Evolutionary conservation across 306 rosid species (phyloP).

Genomic region (Pueraria montana): DNA sequence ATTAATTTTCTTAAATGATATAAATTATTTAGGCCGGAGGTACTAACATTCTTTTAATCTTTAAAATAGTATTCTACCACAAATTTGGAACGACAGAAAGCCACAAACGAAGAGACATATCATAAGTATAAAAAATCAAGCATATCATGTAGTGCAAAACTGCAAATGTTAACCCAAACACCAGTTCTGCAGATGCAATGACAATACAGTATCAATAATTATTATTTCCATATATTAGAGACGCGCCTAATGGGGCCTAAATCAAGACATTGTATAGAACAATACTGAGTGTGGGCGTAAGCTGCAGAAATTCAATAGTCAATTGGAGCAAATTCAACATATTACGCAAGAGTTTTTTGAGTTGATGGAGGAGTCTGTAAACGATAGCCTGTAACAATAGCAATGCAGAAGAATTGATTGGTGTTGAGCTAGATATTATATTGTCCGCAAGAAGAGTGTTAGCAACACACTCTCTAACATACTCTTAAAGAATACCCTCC

Average conservation of each 20-base stretch:
- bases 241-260: neutral
- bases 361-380: neutral
- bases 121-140: neutral
- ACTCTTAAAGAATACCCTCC: too few relatives aligned
- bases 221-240: neutral
- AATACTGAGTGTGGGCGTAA: neutral
- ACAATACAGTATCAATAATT: neutral
- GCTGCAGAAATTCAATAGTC: neutral
- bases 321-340: neutral
- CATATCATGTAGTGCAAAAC: neutral
- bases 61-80: neutral
- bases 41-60: too few relatives aligned
- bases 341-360: neutral
- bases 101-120: neutral
- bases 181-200: neutral
- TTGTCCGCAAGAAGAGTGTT: too few relatives aligned
- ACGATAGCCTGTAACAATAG: neutral
- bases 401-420: neutral
- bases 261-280: neutral
- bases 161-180: neutral
- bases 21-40: too few relatives aligned
- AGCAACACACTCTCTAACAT: too few relatives aligned
- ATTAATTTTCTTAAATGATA: too few relatives aligned
- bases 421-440: neutral
- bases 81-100: neutral